These are phyloP conservation scores for Aspergillus fumigatus DNA, from an alignment of 2,329 filamentous ascomycete species.

Conservation along the genomic window DNA sequence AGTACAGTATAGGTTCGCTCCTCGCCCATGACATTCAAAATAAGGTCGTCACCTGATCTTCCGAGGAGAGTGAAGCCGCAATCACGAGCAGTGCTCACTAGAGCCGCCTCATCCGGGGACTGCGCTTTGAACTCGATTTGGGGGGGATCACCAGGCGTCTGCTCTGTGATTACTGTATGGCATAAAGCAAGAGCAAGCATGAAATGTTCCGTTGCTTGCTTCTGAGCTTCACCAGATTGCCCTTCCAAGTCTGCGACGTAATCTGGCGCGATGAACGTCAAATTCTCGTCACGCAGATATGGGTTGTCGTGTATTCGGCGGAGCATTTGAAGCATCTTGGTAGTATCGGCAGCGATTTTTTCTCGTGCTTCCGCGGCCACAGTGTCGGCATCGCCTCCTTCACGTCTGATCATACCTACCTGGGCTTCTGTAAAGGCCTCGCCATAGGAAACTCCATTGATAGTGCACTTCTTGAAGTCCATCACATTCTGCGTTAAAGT, in stretches of 20 bases:
- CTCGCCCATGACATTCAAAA: constrained; percentile 80
- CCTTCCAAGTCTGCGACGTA: constrained; percentile 81
- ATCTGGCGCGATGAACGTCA: constrained; percentile 90
- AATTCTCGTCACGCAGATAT: constrained; percentile 80
- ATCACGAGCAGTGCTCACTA: constrained; percentile 90
- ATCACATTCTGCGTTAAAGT: constrained; percentile 90
- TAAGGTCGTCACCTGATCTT: constrained; percentile 71
- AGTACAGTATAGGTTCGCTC: constrained; percentile 82
- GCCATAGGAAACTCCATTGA: constrained; percentile 94
- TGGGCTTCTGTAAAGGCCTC: constrained; percentile 98
- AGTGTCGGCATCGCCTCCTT: constrained; percentile 80
- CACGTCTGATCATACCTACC: constrained; percentile 88
- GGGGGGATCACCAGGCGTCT: constrained; percentile 81
- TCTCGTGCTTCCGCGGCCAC: constrained; percentile 67
- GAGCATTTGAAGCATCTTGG: constrained; percentile 65
- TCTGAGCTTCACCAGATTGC: constrained; percentile 70
- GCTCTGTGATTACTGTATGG: constrained; percentile 91
- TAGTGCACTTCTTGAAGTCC: constrained; percentile 98
- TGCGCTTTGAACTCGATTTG: constrained; percentile 95
- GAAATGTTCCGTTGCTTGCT: constrained; percentile 75
- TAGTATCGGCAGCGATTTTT: constrained; percentile 75
- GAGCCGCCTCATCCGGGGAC: constrained; percentile 90
- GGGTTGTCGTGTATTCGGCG: constrained; percentile 81
- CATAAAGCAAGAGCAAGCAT: constrained; percentile 96
- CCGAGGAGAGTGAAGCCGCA: constrained; percentile 92